phyloP scores from a whole-genome alignment of 306 rosid species.

The Erythrophleum fordii region DNA sequence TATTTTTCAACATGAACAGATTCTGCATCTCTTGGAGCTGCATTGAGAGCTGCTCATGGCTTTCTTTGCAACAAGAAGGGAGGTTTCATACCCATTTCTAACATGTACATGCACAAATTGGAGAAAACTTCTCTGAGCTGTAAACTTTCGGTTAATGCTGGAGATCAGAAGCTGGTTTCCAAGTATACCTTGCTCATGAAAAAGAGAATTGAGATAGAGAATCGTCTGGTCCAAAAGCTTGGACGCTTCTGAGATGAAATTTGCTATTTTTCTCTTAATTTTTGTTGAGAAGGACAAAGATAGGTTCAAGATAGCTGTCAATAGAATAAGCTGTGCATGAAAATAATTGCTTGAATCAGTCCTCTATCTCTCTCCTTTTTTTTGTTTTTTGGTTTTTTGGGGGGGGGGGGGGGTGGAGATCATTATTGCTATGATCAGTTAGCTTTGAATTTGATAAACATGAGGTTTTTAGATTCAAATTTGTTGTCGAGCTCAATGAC shows the following conservation, averaged over 20 bases:
- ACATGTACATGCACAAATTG: slow-evolving; percentile 67
- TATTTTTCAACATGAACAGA: slow-evolving; percentile 52
- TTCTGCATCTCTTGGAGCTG: slow-evolving; percentile 98
- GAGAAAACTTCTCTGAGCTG: slow-evolving; percentile 72
- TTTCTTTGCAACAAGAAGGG: slow-evolving; percentile 80
- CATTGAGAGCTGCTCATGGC: slow-evolving; percentile 96
- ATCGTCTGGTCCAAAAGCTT: slow-evolving; percentile 66
- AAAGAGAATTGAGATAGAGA: slow-evolving; percentile 89
- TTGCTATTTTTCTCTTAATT: not conserved
- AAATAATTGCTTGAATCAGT: not conserved
- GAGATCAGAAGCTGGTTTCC: slow-evolving; percentile 57
- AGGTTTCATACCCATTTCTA: slow-evolving; percentile 65
- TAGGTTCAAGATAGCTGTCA: not conserved
- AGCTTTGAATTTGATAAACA: not conserved
- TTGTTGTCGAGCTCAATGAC: not conserved
- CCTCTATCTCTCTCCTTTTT: not conserved
- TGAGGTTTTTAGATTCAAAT: not conserved
- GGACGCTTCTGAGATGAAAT: slow-evolving; percentile 59
- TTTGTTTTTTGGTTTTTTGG: no score
- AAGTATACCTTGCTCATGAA: slow-evolving; percentile 66
- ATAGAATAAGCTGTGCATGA: not conserved
- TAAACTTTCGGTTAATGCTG: slow-evolving; percentile 71
- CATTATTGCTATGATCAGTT: no score
- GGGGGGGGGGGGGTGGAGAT: no score
- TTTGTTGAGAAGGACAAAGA: not conserved